These are phyloP conservation scores for Ogataea degrootiae DNA, from an alignment of 805 yeast species.

Conservation along the genomic window DNA sequence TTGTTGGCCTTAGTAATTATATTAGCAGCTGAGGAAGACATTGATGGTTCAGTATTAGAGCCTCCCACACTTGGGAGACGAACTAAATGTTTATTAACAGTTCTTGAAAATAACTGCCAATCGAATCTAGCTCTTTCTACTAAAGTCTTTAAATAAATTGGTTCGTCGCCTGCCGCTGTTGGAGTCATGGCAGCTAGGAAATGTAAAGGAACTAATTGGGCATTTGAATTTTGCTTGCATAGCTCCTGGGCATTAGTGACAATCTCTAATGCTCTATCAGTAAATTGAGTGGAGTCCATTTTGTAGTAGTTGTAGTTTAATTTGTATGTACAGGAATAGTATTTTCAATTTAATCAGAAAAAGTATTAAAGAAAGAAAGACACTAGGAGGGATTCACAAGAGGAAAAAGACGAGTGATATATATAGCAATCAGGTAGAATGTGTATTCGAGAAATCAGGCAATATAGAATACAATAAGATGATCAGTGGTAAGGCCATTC, in stretches of 20 bases:
- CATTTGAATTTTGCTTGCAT: conserved; percentile 79
- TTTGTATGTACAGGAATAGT: background rate
- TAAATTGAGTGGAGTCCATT: conserved; percentile 74
- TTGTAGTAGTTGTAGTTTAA: conserved; percentile 1
- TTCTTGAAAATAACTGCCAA: conserved; percentile 73
- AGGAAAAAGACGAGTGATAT: background rate
- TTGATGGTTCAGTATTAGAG: conserved; percentile 75
- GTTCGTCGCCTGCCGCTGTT: conserved; percentile 44
- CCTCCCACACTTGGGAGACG: conserved; percentile 86
- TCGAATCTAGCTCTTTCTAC: conserved; percentile 85
- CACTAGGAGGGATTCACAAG: background rate
- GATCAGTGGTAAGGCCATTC: no score
- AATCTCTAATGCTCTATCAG: conserved; percentile 87
- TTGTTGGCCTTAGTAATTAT: conserved; percentile 71
- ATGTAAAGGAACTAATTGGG: conserved; percentile 85
- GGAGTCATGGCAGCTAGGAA: conserved; percentile 86
- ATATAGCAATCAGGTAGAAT: background rate
- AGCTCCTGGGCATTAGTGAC: conserved; percentile 74
- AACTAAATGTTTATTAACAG: conserved; percentile 76
- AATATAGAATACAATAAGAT: no score
- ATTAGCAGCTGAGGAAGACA: conserved; percentile 72
- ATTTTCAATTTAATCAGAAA: no score
- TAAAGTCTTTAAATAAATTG: conserved; percentile 72
- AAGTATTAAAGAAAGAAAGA: background rate
- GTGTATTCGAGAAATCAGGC: no score